A percentile compares a stretch with the other conserved stretches of the same genome.
Conservation (phyloP, 768 basidiomycete species). For the Auricularia cornea region DNA sequence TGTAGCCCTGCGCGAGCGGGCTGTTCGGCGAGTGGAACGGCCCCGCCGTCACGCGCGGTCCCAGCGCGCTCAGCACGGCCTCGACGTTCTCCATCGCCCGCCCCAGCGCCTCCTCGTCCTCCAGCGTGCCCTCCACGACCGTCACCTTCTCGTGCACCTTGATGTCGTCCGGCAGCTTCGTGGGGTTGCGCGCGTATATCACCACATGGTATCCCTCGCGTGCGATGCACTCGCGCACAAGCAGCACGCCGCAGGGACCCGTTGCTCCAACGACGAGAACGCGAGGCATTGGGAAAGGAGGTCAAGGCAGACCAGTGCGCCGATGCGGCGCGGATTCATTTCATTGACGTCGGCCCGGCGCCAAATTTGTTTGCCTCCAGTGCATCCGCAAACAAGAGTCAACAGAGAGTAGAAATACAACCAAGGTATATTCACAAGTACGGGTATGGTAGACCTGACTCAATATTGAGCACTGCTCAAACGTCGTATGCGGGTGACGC, state of each 20-base stretch:
- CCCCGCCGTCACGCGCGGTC: conserved; percentile 33
- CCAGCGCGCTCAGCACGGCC: conserved; percentile 59
- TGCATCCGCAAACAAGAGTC: no score
- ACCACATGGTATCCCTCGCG: conserved; percentile 37
- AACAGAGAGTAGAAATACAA: not conserved
- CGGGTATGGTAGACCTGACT: not conserved
- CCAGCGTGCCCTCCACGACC: conserved; percentile 48
- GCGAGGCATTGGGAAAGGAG: conserved; percentile 15
- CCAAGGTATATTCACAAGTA: not conserved
- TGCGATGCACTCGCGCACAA: conserved; percentile 48
- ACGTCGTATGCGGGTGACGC: not conserved
- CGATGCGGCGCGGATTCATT: not conserved
- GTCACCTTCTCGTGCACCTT: conserved; percentile 35
- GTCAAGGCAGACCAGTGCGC: not conserved
- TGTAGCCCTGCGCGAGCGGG: conserved; percentile 57
- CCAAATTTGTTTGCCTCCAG: not conserved
- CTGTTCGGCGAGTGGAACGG: conserved; percentile 35
- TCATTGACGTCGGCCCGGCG: not conserved
- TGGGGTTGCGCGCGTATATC: conserved; percentile 54
- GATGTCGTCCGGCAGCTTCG: conserved; percentile 51
- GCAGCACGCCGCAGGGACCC: conserved; percentile 47
- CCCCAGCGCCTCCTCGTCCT: conserved; percentile 40
- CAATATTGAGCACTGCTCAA: not conserved
- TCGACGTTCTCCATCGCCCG: conserved; percentile 50
- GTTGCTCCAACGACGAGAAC: conserved; percentile 66